Evolutionary conservation across 208 protist species (phyloP), one percentile per base, ranked within the genome.

Genomic region (Tritrichomonas foetus): DNA sequence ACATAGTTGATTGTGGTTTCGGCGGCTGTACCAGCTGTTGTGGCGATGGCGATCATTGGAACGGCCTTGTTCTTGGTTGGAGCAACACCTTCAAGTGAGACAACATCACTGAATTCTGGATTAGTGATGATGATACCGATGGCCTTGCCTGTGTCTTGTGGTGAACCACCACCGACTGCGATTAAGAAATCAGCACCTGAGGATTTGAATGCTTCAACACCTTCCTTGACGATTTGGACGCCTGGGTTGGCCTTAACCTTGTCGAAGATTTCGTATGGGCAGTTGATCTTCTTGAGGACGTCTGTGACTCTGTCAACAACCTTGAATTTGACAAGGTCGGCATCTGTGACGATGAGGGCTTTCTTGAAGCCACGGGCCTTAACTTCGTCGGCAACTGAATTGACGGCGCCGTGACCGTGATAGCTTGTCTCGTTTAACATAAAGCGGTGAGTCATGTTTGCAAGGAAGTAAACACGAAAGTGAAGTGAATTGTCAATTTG

Each of bases 151-250:
- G 94, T 80, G 93, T 96, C 95, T 61, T 96, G 95, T 36, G 94
- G 64, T 30, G 95, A 96, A 50, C 95, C 95, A 93, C 95, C 95
- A 80, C 95, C 95, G 61, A 96, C 72, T 20, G 94, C 95, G 11
- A 89, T 36, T 5, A 89, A 57, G n/a, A 22, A 89, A 16, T 89
- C 78, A 57, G 78, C 14, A 27, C 44, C 3, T 8, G 22, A 53
- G n/a, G 53, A 20, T 33, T 20, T n/a, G n/a, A 57, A 47, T 0
- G 78, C 78, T 25, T 22, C 30, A 39, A 33, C 78, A 20, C 47
- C 78, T 3, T 33, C 1, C 22, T 44, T 57, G 30, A 89, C 78
- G 33, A 22, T 89, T 30, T 89, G 47, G 16, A 89, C 47, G 30
- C 47, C 33, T 57, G 78, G 78, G 36, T 89, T 36, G 22, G 44